Evolutionary conservation across 2,329 filamentous ascomycete genomes (phyloP).

Genomic region (Colletotrichum tropicicola): DNA sequence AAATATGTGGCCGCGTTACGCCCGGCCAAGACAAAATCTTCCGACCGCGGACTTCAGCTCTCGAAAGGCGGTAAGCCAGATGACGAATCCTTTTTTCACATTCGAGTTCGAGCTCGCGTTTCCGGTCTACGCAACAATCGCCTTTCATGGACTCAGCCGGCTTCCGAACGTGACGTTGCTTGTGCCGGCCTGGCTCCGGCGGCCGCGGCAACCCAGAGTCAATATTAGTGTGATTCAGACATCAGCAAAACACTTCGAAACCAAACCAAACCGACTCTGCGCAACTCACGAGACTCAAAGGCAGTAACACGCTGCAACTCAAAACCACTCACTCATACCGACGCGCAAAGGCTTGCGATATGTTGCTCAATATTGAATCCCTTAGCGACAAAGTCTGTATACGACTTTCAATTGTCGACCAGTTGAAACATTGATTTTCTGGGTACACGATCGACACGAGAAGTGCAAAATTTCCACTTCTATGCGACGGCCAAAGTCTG

Average conservation of each 20-base stretch:
- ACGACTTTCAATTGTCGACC: neutral
- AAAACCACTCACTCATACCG: neutral
- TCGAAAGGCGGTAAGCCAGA: neutral
- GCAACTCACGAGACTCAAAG: neutral
- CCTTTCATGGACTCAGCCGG: neutral
- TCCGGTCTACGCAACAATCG: neutral
- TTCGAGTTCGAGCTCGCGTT: neutral
- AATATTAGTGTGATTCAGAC: neutral
- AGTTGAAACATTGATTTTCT: neutral
- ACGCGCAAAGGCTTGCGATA: neutral
- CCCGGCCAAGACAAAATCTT: conserved; percentile 8
- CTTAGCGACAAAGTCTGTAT: neutral
- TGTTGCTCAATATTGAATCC: neutral
- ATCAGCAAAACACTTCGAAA: neutral
- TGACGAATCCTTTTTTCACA: conserved; percentile 1
- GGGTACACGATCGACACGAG: neutral
- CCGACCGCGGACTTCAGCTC: neutral
- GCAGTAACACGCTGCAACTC: too few species aligned
- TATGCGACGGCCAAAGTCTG: conserved; percentile 12
- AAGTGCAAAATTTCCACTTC: neutral
- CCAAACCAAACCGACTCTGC: neutral
- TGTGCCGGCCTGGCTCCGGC: neutral
- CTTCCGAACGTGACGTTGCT: conserved; percentile 6
- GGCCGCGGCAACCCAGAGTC: conserved; percentile 1
- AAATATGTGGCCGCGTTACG: conserved; percentile 16